Base-by-base conservation (phyloP, 176 grass and related monocot species). In the Avena atlantica region DNA sequence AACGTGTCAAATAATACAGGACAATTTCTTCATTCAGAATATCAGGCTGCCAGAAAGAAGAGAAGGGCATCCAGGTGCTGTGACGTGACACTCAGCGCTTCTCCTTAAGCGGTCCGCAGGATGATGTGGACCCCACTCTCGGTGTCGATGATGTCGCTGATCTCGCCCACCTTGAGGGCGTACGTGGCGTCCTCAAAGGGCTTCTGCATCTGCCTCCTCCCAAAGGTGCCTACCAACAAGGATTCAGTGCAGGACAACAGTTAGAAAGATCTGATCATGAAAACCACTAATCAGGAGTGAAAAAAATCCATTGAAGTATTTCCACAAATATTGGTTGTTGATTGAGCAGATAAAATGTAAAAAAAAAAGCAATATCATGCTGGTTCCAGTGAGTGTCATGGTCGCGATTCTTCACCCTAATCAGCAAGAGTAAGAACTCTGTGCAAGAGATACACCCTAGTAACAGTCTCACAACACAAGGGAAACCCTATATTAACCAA, bases 61-160 rank as follows among this genome's bases (percentile, higher is more conserved):
- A 14, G 62, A 62, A 12, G 23, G 59, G 21, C 20, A 23, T 61
- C 58, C 8, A 3, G n/a, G 58, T 61, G 58, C 12, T 16, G 12
- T 16, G 11, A 3, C 40, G 6, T 42, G 40, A 42, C 40, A 42
- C 4, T 42, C 40, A 42, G 40, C 40, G 34, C 47, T 51, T 45
- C 21, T 45, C 61, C 69, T 95, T 25, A 98, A 29, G 81, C 91
- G n/a, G 95, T 95, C 45, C 93, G 88, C 53, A 95, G 79, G 75
- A 98, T 98, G 82, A 98, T 92, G 86, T 98, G 96, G 87, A 92
- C 86, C 10, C 93, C 93, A 24, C 93, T 98, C 29, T 98, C 96
- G 21, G 96, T 98, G 82, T 98, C 96, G 16, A 98, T 90, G 9
- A 94, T 82, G 81, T 85, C 92, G 4, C 96, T 98, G 31, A 95